These are phyloP conservation scores for Alternaria sp. DNA, from an alignment of 2,329 filamentous ascomycete genomes.

Conservation along the genomic window DNA sequence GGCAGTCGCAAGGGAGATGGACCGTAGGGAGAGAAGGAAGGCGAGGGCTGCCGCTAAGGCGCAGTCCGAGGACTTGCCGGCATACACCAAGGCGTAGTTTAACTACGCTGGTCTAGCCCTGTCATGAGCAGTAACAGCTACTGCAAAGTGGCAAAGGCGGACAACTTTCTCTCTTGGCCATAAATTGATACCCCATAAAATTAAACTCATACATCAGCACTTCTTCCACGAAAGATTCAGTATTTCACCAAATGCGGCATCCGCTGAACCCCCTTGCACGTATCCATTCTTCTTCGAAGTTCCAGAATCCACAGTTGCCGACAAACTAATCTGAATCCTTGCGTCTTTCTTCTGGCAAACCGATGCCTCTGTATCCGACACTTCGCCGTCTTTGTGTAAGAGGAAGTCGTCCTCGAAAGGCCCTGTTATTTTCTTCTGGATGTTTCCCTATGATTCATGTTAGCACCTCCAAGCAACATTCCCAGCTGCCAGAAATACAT, in stretches of 20 bases:
- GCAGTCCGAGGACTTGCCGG: conserved; percentile 31
- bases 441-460: conserved; percentile 26
- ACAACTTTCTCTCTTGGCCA: conserved; percentile 15
- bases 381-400: conserved; percentile 37
- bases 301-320: conserved; percentile 26
- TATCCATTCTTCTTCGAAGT: conserved; percentile 19
- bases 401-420: conserved; percentile 36
- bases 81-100: conserved; percentile 34
- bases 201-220: conserved; percentile 16
- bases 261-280: conserved; percentile 26
- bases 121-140: background rate
- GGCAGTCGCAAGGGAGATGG: conserved; percentile 42
- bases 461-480: background rate
- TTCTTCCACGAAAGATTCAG: conserved; percentile 38
- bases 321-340: conserved; percentile 35
- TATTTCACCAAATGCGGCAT: conserved; percentile 30
- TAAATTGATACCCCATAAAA: conserved; percentile 11
- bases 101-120: background rate
- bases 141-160: background rate
- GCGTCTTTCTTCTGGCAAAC: conserved; percentile 36
- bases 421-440: conserved; percentile 33
- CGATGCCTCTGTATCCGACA: conserved; percentile 29
- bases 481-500: background rate
- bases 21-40: conserved; percentile 36
- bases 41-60: conserved; percentile 33